Evolutionary conservation across 345 rosid genomes (phyloP), one percentile per base, ranked within the genome.

Genomic region (Aquilaria sinensis): DNA sequence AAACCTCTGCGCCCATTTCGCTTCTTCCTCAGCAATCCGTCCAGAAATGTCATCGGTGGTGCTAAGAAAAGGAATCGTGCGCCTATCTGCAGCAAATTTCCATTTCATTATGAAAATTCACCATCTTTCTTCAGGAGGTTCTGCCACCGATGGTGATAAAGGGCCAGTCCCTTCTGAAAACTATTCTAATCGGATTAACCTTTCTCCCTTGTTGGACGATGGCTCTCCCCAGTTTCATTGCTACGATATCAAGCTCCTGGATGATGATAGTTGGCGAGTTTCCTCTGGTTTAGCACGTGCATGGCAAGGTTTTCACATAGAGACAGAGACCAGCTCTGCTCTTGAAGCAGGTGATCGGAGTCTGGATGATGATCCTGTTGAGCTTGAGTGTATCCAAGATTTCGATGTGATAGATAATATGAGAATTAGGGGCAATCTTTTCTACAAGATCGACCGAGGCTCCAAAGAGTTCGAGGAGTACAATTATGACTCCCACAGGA

Each of bases 401-500:
- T 79, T 83, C 16, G 93, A 87, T 46, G 91, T 81, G 58, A 78
- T 92, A 49, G 96, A 86, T 74, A 82, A 79, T 61, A 83, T 90
- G 96, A 88, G 91, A 62, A 64, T 88, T 32, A 85, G 83, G 2
- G 90, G 96, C 31, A 77, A 80, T 72, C 97, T 94, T 48, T 94
- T 88, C 60, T 88, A 74, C 72, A 90, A 94, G 70, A 84, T 88
- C 4, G 99, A 94, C 50, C 72, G 74, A 55, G 78, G 77, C 10
- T 88, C 97, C 53, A 90, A 78, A 60, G 96, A 94, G 77, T 90
- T 80, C 4, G 88, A 90, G 65, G 97, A 88, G 77, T 82, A 80
- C 70, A 78, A 66, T 65, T 82, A 74, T 54, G 91, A 94, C 32
- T 94, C 86, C 65, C 96, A 83, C 65, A 69, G 86, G 80, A 88